phyloP scores from a whole-genome alignment of 345 rosid species.

The Excoecaria cochinchinensis region DNA sequence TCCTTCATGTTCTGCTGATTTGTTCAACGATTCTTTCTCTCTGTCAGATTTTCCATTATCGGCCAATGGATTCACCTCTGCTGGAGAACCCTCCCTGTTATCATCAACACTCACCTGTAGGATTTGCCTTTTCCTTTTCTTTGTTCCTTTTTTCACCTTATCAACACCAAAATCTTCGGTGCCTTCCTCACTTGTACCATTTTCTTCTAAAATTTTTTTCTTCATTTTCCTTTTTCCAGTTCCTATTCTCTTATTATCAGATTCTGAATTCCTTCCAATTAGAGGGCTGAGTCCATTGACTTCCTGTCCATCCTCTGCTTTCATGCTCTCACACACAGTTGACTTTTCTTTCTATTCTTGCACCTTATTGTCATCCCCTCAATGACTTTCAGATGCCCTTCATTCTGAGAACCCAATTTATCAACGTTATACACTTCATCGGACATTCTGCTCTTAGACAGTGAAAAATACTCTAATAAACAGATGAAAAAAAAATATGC shows the following conservation, averaged over 20 bases:
- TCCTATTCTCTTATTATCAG: neutral
- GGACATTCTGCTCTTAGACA: conserved; percentile 18
- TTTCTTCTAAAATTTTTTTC: conserved; percentile 5
- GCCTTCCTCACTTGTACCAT: neutral
- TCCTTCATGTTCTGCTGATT: conserved; percentile 4
- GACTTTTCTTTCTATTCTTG: conserved; percentile 11
- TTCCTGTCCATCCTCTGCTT: conserved; percentile 5
- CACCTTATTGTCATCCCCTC: neutral
- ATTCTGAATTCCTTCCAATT: neutral
- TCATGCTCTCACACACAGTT: neutral
- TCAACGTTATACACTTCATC: conserved; percentile 12
- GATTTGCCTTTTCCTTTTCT: conserved; percentile 14
- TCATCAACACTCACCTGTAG: conserved; percentile 15
- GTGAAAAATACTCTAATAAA: neutral
- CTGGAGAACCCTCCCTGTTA: conserved; percentile 2
- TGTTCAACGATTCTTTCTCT: neutral
- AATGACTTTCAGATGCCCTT: conserved; percentile 4
- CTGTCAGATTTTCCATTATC: neutral
- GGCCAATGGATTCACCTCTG: conserved; percentile 6
- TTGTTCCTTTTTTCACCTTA: conserved; percentile 16
- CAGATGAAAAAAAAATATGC: neutral
- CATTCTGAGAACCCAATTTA: conserved; percentile 7
- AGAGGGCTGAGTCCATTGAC: neutral
- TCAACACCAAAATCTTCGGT: neutral
- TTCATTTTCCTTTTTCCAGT: conserved; percentile 11